Base-by-base conservation (phyloP, 352 stramenopile genomes). In the Thalassiosira mediterranea region DNA sequence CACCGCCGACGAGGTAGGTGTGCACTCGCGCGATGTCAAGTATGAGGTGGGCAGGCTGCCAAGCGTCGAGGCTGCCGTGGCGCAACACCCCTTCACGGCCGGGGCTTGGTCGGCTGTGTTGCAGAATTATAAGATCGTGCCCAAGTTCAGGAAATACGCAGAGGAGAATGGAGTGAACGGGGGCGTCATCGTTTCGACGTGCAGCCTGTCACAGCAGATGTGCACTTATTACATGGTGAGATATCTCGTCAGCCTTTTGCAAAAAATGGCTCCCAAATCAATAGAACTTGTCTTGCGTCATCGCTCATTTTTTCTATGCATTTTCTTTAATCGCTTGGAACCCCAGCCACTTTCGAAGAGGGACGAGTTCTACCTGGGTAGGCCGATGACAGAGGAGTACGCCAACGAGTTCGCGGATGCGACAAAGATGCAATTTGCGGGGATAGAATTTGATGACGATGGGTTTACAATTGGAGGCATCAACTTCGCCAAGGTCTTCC, bases 211-310 rank as follows among this genome's bases (percentile, higher is more conserved):
- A 23, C 58, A 90, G 46, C 42, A 67, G 67, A 87, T 89, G 71
- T 93, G 87, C 44, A 90, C 76, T 23, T 82, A 90, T 64, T 91
- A 90, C 62, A 76, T 78, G 66, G 71, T 80, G 47, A 75, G 71
- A 60, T 3, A 10, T 46, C 25, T 3, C 13, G 11, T 8, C 8
- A 44, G 8, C 8, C 15, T 25, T 31, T 4, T 48, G 10, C 11
- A 31, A 34, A 21, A 29, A 38, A 56, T 2, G 38, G 13, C 15
- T 56, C 46, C 28, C 1, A 1, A 25, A 28, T 17, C 19, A 8
- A 31, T 48, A 7, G 54, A n/a, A 38, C 17, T 13, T 10, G 32
- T 32, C 34, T 3, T 60, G 13, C 23, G 56, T 19, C 32, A 29
- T 23, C 19, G 19, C 2, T 11, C 46, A 59, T 32, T 15, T 11